These are phyloP conservation scores for Kwoniella heveanensis DNA, from an alignment of 768 basidiomycete species.

Conservation along the genomic window DNA sequence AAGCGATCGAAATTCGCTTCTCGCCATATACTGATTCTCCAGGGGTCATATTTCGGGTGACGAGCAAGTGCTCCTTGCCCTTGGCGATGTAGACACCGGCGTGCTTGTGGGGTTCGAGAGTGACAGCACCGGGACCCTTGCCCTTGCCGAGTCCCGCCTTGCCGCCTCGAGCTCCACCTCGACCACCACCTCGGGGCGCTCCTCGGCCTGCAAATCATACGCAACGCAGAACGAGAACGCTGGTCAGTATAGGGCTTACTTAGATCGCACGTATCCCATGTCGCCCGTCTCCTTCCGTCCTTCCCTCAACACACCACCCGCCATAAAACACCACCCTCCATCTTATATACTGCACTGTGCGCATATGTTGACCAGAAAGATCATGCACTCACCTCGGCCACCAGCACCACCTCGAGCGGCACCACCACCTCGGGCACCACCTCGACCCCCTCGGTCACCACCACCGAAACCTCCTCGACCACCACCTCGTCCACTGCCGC, in stretches of 20 bases:
- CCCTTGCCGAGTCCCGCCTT: conserved; percentile 60
- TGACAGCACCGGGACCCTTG: conserved; percentile 77
- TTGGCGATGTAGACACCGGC: conserved; percentile 89
- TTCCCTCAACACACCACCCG: too few species aligned
- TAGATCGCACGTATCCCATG: too few species aligned
- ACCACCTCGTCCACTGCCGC: conserved; percentile 40
- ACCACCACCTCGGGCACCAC: conserved; percentile 24
- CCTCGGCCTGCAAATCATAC: conserved; percentile 29
- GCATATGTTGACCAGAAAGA: too few species aligned
- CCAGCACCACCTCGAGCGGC: conserved; percentile 55
- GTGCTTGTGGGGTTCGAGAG: conserved; percentile 94
- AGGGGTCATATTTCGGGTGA: conserved; percentile 96
- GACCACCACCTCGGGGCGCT: conserved; percentile 55
- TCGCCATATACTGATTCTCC: conserved; percentile 98
- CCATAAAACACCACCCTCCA: too few species aligned
- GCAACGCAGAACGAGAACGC: neutral
- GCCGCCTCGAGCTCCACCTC: conserved; percentile 71
- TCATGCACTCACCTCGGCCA: conserved; percentile 7
- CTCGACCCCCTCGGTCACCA: conserved; percentile 33
- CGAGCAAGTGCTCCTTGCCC: conserved; percentile 94
- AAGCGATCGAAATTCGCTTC: conserved; percentile 85
- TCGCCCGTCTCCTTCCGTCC: too few species aligned
- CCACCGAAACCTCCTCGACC: conserved; percentile 32
- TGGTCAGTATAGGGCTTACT: too few species aligned
- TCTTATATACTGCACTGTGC: too few species aligned